These are phyloP conservation scores for Rhizopogon sp. DNA, from an alignment of 768 basidiomycete genomes.

Conservation along the genomic window DNA sequence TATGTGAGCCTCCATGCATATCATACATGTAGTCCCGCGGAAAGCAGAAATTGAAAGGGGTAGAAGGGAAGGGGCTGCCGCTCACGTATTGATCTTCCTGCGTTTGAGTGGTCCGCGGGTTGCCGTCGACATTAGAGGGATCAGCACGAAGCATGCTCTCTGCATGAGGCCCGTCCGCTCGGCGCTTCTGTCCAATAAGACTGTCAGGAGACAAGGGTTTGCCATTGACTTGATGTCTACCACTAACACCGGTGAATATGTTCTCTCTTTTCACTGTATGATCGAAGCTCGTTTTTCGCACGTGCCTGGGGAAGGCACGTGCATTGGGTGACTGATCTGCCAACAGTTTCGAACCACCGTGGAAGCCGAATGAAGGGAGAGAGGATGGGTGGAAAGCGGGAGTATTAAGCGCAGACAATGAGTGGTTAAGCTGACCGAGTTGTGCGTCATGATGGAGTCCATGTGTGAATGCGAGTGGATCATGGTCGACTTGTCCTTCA, in stretches of 20 bases:
- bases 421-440: constrained; percentile 32
- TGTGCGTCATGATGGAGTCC: constrained; percentile 22
- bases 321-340: constrained; percentile 32
- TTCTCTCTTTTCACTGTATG: constrained; percentile 78
- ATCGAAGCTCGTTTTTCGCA: constrained; percentile 93
- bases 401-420: constrained; percentile 37
- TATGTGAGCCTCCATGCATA: constrained; percentile 30
- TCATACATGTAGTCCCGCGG: constrained; percentile 67
- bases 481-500: constrained; percentile 37
- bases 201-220: constrained; percentile 64
- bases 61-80: constrained; percentile 56
- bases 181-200: constrained; percentile 68
- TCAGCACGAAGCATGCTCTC: constrained; percentile 80
- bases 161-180: constrained; percentile 74
- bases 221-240: constrained; percentile 79
- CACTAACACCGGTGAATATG: constrained; percentile 51
- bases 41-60: constrained; percentile 70
- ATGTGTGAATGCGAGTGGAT: constrained; percentile 33
- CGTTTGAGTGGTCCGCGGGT: constrained; percentile 20
- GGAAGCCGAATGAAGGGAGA: constrained; percentile 65
- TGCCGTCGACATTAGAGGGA: constrained; percentile 51
- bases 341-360: constrained; percentile 42
- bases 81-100: constrained; percentile 38
- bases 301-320: constrained; percentile 74
- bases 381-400: constrained; percentile 64